Evolutionary conservation across 352 stramenopile species (phyloP), one percentile per base, ranked within the genome.

Genomic region (Pythium phragmitis): DNA sequence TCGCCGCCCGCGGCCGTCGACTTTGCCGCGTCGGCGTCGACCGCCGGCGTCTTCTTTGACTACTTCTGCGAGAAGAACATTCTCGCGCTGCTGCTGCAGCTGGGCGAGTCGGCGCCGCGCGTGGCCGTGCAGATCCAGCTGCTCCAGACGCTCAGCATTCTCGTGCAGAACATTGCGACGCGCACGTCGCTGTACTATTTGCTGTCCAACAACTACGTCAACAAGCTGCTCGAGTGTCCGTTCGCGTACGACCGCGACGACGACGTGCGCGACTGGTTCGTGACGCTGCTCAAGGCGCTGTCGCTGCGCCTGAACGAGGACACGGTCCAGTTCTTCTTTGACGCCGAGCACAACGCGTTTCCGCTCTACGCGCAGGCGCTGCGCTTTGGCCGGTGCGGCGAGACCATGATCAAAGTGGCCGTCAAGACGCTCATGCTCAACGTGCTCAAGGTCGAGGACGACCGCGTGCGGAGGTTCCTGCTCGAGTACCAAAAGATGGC

Each of bases 41-140:
- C 72, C 16, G 47, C 62, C 1, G 85, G 78, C 47, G 72, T 80
- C 56, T 93, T 98, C 57, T 98, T 98, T 72, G 92, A 98, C 66
- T 99, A 98, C 76, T 98, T 99, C 75, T 98, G 92, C 64, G 94
- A 99, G 74, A 98, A 98, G 63, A 98, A 97, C 69, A 96, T 98
- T 47, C 70, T 98, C 4, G 81, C 81, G 14, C 76, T 98, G 54
- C 79, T 99, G 12, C 79, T 99, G 9, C 80, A 96, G 46, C 52
- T 96, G 21, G 89, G 86, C 52, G 72, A 77, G 30, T 84, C 79
- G 37, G 21, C 61, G 67, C 69, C 82, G 23, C 75, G 69, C 19
- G 63, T 87, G 17, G 54, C 72, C n/a, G 82, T 94, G 66, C 96
- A 98, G 74, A 84, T 97, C 11, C 90, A 98, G 74, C 74, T 98